These are phyloP conservation scores for Dioscorea dumetorum DNA, from an alignment of 106 monocot species.

Conservation along the genomic window DNA sequence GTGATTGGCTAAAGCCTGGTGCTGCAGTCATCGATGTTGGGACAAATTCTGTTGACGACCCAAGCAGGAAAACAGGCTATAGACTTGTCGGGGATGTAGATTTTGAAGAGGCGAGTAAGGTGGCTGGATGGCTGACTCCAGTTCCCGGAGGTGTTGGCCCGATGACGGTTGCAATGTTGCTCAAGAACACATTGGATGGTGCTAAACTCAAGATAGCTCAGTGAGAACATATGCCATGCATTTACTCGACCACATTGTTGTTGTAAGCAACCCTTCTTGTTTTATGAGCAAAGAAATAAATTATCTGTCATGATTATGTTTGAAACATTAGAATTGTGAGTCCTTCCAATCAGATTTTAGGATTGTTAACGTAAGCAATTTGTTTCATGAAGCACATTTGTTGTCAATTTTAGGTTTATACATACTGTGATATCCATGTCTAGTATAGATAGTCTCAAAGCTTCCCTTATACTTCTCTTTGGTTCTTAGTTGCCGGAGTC, in stretches of 20 bases:
- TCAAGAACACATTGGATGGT: conserved; percentile 80
- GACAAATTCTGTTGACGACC: conserved; percentile 74
- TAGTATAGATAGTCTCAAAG: conserved; percentile 80
- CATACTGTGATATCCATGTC: too few species aligned
- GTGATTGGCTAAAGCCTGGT: conserved; percentile 91
- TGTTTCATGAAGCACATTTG: too few species aligned
- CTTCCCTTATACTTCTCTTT: conserved; percentile 88
- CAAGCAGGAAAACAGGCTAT: conserved; percentile 74
- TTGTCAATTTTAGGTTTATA: too few species aligned
- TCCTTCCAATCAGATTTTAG: too few species aligned
- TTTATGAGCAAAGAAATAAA: too few species aligned
- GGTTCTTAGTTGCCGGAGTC: too few species aligned
- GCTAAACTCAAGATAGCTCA: conserved; percentile 53
- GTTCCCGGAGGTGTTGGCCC: conserved; percentile 94
- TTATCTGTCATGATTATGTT: too few species aligned
- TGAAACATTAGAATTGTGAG: too few species aligned
- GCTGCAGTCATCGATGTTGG: conserved; percentile 94
- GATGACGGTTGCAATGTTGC: conserved; percentile 89
- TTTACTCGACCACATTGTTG: not conserved
- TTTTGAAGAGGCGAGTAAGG: conserved; percentile 66
- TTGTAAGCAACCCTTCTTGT: not conserved
- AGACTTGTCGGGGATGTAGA: conserved; percentile 93
- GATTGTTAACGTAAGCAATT: too few species aligned
- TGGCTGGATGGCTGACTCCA: conserved; percentile 89
- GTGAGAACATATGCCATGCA: not conserved